Evolutionary conservation across 2,329 filamentous ascomycete genomes (phyloP), one percentile per base, ranked within the genome.

Genomic region (Trichoderma pleuroti): DNA sequence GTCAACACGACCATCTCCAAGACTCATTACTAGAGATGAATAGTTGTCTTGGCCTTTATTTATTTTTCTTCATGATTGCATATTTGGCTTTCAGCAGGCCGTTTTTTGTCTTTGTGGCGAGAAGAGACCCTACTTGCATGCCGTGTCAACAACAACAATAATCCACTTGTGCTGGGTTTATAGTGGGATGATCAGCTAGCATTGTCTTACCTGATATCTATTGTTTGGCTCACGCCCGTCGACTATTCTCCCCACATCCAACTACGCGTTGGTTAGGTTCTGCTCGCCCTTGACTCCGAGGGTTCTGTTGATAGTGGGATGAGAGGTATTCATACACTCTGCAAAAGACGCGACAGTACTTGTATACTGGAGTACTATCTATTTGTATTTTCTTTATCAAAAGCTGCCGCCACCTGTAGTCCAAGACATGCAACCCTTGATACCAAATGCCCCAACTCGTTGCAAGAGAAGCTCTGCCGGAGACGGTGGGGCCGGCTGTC

Each of bases 391-490:
- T 12, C 11, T 7, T 42, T 49, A 49, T 12, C 10, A 24, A 24
- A 12, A 52, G 1, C 21, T 4, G 46, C 21, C 5, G 11, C 11
- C 14, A 24, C 21, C 46, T 52, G 21, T 52, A 7, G 46, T 42
- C 49, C 34, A 14, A 57, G 34, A 57, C 69, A 61, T 42, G 54
- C 16, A 32, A 18, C n/a, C 4, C 5, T 39, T n/a, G 59, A 34
- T 56, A 42, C 32, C 46, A 42, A 34, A 21, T 24, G 26, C 14
- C 70, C 70, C 69, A 78, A 28, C 75, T 68, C 70, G 73, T 79
- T 79, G 78, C 77, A 72, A 49, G 63, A 21, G 21, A 46, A 24
- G n/a, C 73, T 73, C 30, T 61, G 61, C 76, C 75, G 76, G 72
- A 72, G 73, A 72, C 66, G 70, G 71, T 74, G 76, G 74, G 72